Conservation (phyloP, 192 early-diverging fungal genomes). For the Rhizophagus sp. region DNA sequence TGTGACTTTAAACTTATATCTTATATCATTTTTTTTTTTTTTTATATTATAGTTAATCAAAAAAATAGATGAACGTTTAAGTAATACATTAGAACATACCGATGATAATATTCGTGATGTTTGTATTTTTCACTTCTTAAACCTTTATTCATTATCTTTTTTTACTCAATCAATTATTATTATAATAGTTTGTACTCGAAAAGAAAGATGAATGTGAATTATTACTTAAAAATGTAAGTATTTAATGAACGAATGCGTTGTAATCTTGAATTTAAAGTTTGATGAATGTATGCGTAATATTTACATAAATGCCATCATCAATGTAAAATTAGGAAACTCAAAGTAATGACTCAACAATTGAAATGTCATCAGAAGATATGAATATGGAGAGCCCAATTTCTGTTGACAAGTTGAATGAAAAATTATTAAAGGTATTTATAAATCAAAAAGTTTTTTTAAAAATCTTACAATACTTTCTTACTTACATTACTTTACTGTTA, state of each 20-base stretch:
- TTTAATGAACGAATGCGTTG: not conserved
- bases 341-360: not conserved
- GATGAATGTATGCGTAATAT: not conserved
- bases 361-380: not conserved
- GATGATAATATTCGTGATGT: not conserved
- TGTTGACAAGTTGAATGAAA: not conserved
- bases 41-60: constrained; percentile 11
- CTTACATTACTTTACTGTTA: not conserved
- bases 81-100: not conserved
- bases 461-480: too few relatives aligned
- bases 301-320: not conserved
- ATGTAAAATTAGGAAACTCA: not conserved
- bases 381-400: not conserved
- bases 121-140: not conserved
- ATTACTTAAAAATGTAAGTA: constrained; percentile 11
- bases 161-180: not conserved
- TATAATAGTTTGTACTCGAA: not conserved
- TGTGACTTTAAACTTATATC: not conserved
- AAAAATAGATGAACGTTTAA: constrained; percentile 13
- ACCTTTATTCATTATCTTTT: not conserved
- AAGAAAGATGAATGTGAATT: constrained; percentile 25
- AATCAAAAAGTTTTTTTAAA: not conserved
- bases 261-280: too few relatives aligned
- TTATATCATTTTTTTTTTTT: not conserved
- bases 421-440: not conserved